Base-by-base conservation (phyloP, 495 filamentous ascomycete species). In the Aspergillus olivimuriae region DNA sequence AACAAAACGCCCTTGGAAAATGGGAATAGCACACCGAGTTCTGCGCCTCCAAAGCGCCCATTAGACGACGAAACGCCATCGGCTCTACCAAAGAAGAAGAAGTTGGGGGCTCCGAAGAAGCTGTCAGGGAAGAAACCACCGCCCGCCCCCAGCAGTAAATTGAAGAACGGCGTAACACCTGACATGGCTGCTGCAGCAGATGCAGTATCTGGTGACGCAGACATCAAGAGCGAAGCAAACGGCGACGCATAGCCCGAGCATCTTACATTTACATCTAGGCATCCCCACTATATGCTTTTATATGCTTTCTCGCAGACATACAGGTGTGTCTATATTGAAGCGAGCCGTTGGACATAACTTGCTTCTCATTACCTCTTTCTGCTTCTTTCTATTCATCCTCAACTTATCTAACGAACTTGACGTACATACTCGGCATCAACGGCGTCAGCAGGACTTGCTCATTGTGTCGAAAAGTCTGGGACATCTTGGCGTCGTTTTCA, bases 1-100 rank as follows among this genome's bases (percentile, higher is more conserved):
- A 71, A 70, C 36, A 68, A 65, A 40, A 66, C 68, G 1, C 67
- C 69, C 3, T 54, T 58, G 31, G 61, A 70, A 28, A 65, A 57
- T 38, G 58, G 60, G 41, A 58, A 48, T 31, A 62, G 57, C 44
- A 66, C 63, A 11, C 63, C 65, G 4, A 61, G 45, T 16, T 63
- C 66, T 11, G 62, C 65, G 20, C 55, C 63, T 11, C 53, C 60
- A 4, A 73, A 73, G 32, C 64, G 69, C 2, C 48, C 67, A 20
- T 42, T 69, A 21, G 66, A 73, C 21, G 69, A 70, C 0, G 64
- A 63, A 6, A 50, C 58, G 11, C 63, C 63, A 17, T 50, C 65
- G 26, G 56, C 59, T 17, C 47, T 65, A 6, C 59, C 64, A 4
- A 73, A 73, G 56, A 73, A 73, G 55, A 73, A 73, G 55, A 73